Conservation (phyloP, 495 filamentous ascomycete genomes). For the Aspergillus conjunctus region DNA sequence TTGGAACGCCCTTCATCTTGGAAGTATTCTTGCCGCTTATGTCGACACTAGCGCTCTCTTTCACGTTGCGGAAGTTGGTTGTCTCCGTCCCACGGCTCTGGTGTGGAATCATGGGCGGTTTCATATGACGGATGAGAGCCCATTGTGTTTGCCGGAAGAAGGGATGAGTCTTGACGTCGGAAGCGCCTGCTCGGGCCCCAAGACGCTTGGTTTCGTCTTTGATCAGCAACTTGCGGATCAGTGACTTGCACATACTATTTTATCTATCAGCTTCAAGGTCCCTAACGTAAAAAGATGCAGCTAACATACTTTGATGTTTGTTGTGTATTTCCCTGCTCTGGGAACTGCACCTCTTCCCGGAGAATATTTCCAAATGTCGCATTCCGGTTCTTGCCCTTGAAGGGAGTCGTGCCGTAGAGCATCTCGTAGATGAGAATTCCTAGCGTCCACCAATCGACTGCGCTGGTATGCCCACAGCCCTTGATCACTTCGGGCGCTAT, state of each 20-base stretch:
- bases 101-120: conserved; percentile 96
- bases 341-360: conserved; percentile 91
- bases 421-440: conserved; percentile 98
- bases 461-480: conserved; percentile 95
- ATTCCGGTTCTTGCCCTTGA: conserved; percentile 99
- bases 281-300: background rate
- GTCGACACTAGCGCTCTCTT: conserved; percentile 94
- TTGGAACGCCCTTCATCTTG: conserved; percentile 72
- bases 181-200: conserved; percentile 91
- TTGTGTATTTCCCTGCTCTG: conserved; percentile 80
- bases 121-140: conserved; percentile 96
- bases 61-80: conserved; percentile 95
- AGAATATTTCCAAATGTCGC: conserved; percentile 98
- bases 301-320: conserved; percentile 82
- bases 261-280: conserved; percentile 8
- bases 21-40: conserved; percentile 65
- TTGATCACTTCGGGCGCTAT: conserved; percentile 99
- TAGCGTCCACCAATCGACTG: conserved; percentile 98
- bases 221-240: conserved; percentile 95
- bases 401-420: conserved; percentile 97
- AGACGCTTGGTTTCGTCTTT: conserved; percentile 96
- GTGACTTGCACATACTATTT: conserved; percentile 84
- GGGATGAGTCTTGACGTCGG: conserved; percentile 93
- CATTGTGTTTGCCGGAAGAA: conserved; percentile 97
- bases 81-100: conserved; percentile 92